phyloP scores from a whole-genome alignment of 2,329 filamentous ascomycete genomes.

The Metarhizium humberi region DNA sequence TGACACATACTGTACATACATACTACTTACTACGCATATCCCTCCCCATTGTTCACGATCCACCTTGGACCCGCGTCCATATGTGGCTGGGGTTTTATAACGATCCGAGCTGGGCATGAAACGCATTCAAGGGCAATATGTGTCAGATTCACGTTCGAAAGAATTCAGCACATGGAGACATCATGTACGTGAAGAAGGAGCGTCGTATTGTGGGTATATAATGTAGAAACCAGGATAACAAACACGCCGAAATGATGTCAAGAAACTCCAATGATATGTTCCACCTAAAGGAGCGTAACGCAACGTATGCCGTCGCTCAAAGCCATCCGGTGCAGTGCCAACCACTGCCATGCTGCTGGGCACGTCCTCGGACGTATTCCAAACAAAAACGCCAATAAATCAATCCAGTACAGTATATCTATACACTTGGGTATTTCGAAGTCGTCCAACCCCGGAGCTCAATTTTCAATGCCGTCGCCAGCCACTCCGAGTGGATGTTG shows the following conservation, averaged over 20 bases:
- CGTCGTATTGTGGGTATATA: conserved; percentile 7
- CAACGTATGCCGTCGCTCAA: not conserved
- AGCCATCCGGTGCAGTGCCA: not conserved
- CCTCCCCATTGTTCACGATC: not conserved
- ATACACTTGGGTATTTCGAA: not conserved
- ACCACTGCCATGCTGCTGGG: not conserved
- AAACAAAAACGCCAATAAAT: not conserved
- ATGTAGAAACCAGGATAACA: not conserved
- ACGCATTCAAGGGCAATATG: too few relatives aligned
- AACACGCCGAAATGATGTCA: not conserved
- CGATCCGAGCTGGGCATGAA: not conserved
- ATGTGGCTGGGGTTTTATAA: not conserved
- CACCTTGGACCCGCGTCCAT: not conserved
- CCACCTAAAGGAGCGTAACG: not conserved
- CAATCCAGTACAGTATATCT: not conserved
- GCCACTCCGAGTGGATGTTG: not conserved
- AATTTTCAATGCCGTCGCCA: not conserved
- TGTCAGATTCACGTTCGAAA: too few relatives aligned
- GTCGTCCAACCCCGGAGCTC: not conserved
- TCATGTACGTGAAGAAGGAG: not conserved
- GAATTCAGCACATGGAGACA: not conserved
- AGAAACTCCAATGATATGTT: not conserved
- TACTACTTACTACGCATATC: too few relatives aligned
- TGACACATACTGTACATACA: too few relatives aligned
- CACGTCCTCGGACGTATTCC: not conserved